Base-by-base conservation (phyloP, 2,329 filamentous ascomycete species). In the Venturia asperata region DNA sequence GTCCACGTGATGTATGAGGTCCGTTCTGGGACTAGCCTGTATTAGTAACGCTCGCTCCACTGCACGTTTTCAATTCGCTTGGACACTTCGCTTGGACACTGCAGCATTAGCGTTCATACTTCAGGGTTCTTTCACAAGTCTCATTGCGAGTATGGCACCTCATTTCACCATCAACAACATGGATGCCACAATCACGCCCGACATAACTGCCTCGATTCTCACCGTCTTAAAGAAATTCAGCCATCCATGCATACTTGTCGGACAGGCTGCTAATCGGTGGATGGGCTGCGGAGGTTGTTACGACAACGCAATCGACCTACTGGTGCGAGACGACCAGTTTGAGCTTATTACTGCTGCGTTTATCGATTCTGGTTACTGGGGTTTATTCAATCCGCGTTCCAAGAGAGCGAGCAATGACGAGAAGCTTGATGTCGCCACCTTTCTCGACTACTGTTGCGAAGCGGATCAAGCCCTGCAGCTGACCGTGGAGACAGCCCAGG, bases 311-410 rank as follows among this genome's bases (percentile, higher is more conserved):
- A 61, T 61, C 30, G 30, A 61, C 56, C 56, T 61, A 11, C 56
- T 61, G 30, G 56, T 61, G 30, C 56, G 56, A 61, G 56, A 61
- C 56, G 56, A 61, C 56, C 15, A 61, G 56, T 61, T 61, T 30
- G 27, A 61, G 56, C 56, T 61, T 61, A 61, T 61, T 61, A 30
- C 39, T 61, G 15, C 56, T 39, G 15, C 56, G 27, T 61, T 61
- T 61, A 61, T 61, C 30, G n/a, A 61, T 61, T 61, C 56, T 27
- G 56, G 56, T 30, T 15, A 37, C 56, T 61, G 15, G 56, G 56
- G 27, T 39, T 39, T 39, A 39, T 61, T 61, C 30, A 37, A 61
- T 61, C 27, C 56, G 56, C 56, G 56, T 61, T 5, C 15, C 15
- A 24, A 30, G 30, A 61, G 56, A 61, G 56, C 30, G 30, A 61